Evolutionary conservation across 2,329 filamentous ascomycete species (phyloP), one percentile per base, ranked within the genome.

Genomic region (Fusarium scirpi): DNA sequence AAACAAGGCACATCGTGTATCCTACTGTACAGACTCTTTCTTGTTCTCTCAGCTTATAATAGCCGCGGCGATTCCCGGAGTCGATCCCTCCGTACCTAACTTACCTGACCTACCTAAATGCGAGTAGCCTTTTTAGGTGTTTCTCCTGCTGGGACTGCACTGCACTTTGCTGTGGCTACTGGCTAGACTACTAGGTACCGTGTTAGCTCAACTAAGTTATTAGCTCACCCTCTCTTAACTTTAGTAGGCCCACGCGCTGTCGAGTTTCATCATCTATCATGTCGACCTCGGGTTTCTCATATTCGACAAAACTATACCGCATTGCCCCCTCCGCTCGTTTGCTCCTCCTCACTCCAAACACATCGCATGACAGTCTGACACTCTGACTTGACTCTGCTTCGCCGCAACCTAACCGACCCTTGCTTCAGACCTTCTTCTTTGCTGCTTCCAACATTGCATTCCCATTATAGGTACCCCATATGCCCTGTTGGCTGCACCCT

Each of bases 251-350:
- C 49, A 53, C 49, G 49, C 49, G 32, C 43, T 48, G 47, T 46
- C 38, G 25, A 47, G 43, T 58, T 67, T 70, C 52, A 70, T 70
- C 67, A 69, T 67, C 59, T 70, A 53, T 70, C 67, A 70, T 55
- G 40, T 70, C 43, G 18, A 48, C 43, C 49, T 62, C 27, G 24
- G 56, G 53, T 61, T 60, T 69, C 51, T 67, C 62, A 62, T 43
- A 56, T 67, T 48, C 48, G 44, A 66, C 47, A 22, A 45, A 49
- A 48, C 34, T 40, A 38, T 59, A 59, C 47, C 32, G 24, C 58
- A 44, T 63, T 53, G 24, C n/a, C 13, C 30, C 30, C 22, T 51
- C 47, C 47, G 20, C 47, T 34, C 20, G 20, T 34, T 34, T 16
- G 15, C 32, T n/a, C 27, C 29, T 30, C 27, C 29, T 30, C 27